A percentile compares a stretch with the other conserved stretches of the same genome.
Evolutionary conservation across 306 rosid species (phyloP).

Genomic region (Acacia acuminata): DNA sequence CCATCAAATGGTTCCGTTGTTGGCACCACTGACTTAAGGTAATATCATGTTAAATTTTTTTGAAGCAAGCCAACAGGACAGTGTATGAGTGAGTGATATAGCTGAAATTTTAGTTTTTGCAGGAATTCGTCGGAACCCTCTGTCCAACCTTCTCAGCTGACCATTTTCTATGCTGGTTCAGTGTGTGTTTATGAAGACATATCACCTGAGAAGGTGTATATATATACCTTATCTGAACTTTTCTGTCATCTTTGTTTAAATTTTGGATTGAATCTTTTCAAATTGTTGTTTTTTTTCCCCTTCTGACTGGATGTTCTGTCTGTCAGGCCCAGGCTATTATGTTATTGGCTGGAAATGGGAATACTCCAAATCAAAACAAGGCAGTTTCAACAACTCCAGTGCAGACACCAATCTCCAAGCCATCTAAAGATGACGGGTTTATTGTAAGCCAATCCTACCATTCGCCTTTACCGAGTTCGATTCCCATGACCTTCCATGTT

Average conservation of each 20-base stretch:
- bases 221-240: slow-evolving; percentile 14
- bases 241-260: background rate
- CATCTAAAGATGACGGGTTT: slow-evolving; percentile 49
- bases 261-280: background rate
- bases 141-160: slow-evolving; percentile 62
- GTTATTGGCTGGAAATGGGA: slow-evolving; percentile 77
- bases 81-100: background rate
- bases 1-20: slow-evolving; percentile 53
- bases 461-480: slow-evolving; percentile 48
- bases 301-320: background rate
- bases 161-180: slow-evolving; percentile 88
- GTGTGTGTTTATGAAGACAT: slow-evolving; percentile 77
- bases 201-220: slow-evolving; percentile 76
- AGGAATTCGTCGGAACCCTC: slow-evolving; percentile 61
- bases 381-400: slow-evolving; percentile 42
- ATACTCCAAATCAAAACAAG: slow-evolving; percentile 39
- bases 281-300: background rate
- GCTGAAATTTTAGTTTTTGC: background rate
- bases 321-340: slow-evolving; percentile 81
- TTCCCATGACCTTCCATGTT: slow-evolving; percentile 40
- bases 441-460: slow-evolving; percentile 42
- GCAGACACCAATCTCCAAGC: slow-evolving; percentile 41
- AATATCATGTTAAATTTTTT: slow-evolving; percentile 22
- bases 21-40: slow-evolving; percentile 87
- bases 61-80: background rate